These are phyloP conservation scores for Lentinula novae-zelandiae DNA, from an alignment of 1,284 basidiomycete genomes.

Conservation along the genomic window DNA sequence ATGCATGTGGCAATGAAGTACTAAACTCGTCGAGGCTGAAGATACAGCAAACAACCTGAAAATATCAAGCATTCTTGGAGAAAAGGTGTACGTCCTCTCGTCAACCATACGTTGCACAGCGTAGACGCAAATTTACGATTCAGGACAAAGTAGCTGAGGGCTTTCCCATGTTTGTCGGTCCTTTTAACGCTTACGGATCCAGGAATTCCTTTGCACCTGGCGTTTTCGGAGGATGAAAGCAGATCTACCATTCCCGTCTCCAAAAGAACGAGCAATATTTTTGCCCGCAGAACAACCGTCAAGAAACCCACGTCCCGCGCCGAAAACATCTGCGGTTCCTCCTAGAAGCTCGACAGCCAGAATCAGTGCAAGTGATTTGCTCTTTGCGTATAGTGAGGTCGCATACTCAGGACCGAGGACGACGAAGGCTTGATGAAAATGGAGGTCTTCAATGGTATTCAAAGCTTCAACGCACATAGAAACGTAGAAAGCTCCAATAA, in stretches of 20 bases:
- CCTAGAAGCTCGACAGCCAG: background rate
- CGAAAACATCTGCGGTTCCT: background rate
- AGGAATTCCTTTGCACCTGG: background rate
- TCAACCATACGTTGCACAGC: background rate
- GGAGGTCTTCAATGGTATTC: no score
- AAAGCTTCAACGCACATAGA: background rate
- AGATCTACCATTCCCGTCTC: background rate
- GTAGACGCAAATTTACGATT: background rate
- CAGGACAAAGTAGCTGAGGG: no score
- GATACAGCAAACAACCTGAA: no score
- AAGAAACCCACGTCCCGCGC: background rate
- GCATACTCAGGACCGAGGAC: background rate
- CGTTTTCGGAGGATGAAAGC: background rate
- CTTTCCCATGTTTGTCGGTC: no score
- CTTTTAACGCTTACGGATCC: no score
- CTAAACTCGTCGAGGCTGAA: no score
- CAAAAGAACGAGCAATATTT: background rate
- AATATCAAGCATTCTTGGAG: no score
- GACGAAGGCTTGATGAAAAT: no score
- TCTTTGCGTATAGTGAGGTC: background rate
- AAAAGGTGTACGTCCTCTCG: no score
- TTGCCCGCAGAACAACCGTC: background rate
- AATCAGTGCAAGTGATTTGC: background rate
- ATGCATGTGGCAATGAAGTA: no score
- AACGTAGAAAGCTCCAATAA: background rate